Base-by-base conservation (phyloP, 2,329 filamentous ascomycete genomes). In the Blastomyces emzantsi region DNA sequence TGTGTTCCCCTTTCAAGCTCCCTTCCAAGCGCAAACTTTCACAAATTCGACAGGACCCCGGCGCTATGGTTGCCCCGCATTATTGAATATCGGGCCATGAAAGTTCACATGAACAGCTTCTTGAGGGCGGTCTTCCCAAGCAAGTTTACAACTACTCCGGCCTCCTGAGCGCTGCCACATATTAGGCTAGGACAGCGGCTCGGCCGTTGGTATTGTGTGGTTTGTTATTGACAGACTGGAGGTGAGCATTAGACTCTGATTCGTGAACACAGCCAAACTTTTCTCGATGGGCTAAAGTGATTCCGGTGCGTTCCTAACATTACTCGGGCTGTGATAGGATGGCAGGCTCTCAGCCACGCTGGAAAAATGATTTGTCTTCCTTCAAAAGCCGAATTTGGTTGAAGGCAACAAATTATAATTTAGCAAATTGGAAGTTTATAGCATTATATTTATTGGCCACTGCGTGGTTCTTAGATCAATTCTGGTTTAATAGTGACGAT, bases 51-150 rank as follows among this genome's bases (percentile, higher is more conserved):
- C 11, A 2, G 4, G 17, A 30, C 25, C 11, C 28, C 17, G 15
- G 6, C 25, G 41, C 17, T 13, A 47, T 30, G 57, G n/a, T 33
- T 49, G 57, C 43, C 41, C 25, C 57, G 25, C 57, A 22, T 60
- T 49, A 49, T 60, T 60, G 41, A 60, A 60, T 60, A 33, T 22
- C 43, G 43, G 25, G n/a, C 57, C 28, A 47, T 47, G 25, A 22
- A 45, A 36, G 43, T 28, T 36, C 28, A 60, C n/a, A 47, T 60
- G 22, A 49, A 60, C 36, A 17, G 1, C 25, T 49, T 36, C 15
- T 30, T 39, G 55, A 25, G 11, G 4, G 36, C 7, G 25, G 33
- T 7, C 11, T 19, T 49, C 22, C 56, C 11, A 45, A 2, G 22
- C 43, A 13, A 49, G 41, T 9, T 45, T 43, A 30, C 33, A 59